Base-by-base conservation (phyloP, 2,329 filamentous ascomycete genomes). In the Lasiodiplodia theobromae region DNA sequence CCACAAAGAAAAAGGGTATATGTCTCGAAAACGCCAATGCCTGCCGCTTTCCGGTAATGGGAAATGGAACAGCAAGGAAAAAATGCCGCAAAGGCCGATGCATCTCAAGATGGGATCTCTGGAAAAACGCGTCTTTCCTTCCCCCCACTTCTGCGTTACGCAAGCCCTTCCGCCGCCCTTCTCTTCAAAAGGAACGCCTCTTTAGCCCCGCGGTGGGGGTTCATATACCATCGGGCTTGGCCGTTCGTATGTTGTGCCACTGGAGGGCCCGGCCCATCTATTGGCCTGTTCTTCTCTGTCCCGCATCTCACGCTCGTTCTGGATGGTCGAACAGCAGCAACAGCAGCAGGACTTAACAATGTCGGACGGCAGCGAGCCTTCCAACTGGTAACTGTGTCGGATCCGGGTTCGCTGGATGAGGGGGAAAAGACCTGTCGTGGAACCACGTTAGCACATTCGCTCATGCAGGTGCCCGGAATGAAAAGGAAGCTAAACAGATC, bases 271-370 rank as follows among this genome's bases (percentile, higher is more conserved):
- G 1, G 79, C 79, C 74, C 74, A 79, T 38, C 76, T 69, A 68
- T 77, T 75, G 53, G 70, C 71, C 38, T 71, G 74, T 70, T 87
- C 81, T 72, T 85, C 82, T 65, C 83, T 74, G 12, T 74, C 75
- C 62, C 76, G 75, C 4, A 85, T 74, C 71, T 85, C 83, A 40
- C 81, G 75, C 73, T 85, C 83, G 70, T 81, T 81, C 71, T 83
- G 81, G 65, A 83, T 78, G 1, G 78, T 74, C 11, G 77, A 75
- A 68, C 82, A 84, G 58, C 77, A 78, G 14, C 77, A 78, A 71
- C 82, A 84, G 69, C 80, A 83, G 31, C 76, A 78, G 1, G 76
- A 74, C 25, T 74, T 73, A 0, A 78, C 67, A 18, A 78, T 68
- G 71, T 85, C 83, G 4, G 74, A 70, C 0, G 70, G 71, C 23